Percentiles rank a stretch among this genome's conserved stretches.
Evolutionary conservation across 108 stramenopile genomes (phyloP).

Genomic region (Pseudonitzschia multiseries): DNA sequence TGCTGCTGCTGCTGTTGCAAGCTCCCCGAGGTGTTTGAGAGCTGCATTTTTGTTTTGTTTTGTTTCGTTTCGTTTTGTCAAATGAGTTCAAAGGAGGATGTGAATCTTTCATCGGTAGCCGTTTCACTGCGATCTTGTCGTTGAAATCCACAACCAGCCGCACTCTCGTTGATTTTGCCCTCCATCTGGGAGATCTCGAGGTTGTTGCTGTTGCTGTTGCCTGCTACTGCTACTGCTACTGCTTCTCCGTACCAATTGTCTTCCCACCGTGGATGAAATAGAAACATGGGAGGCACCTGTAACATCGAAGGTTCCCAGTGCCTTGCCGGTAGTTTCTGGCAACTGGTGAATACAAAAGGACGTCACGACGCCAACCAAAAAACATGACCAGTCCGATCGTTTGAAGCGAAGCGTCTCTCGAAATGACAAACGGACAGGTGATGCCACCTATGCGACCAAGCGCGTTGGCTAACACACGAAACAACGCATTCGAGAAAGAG

Average conservation of each 20-base stretch:
- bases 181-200: too few species aligned
- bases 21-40: too few species aligned
- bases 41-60: too few species aligned
- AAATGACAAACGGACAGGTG: conserved; percentile 48
- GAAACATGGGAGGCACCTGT: too few species aligned
- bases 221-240: not conserved
- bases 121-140: too few species aligned
- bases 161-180: too few species aligned
- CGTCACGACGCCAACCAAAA: conserved; percentile 23
- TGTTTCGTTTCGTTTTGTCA: too few species aligned
- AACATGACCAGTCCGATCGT: conserved; percentile 39
- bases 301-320: conserved; percentile 29
- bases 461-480: conserved; percentile 39
- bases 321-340: conserved; percentile 43
- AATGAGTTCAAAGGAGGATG: too few species aligned
- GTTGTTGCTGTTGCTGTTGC: not conserved
- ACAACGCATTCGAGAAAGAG: not conserved
- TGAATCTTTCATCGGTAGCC: too few species aligned
- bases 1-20: too few species aligned
- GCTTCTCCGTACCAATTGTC: not conserved
- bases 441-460: conserved; percentile 49
- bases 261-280: too few species aligned
- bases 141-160: too few species aligned
- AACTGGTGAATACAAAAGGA: conserved; percentile 11
- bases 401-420: conserved; percentile 24